Conservation (phyloP, 148 eudicot species). For the Silene uniflora region DNA sequence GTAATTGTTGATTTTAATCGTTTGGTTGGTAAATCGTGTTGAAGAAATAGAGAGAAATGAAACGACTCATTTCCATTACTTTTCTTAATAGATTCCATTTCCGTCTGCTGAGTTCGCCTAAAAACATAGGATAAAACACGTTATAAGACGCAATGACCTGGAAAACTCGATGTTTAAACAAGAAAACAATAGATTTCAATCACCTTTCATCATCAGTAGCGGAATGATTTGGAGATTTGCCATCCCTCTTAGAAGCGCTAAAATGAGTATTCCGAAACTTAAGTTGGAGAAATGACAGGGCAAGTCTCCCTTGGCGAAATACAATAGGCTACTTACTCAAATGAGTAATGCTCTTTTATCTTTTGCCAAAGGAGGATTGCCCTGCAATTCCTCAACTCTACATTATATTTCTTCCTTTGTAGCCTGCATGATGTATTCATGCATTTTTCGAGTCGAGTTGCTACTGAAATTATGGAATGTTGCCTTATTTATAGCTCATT, state of each 20-base stretch:
- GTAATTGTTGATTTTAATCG: too few species aligned
- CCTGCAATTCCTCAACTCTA: constrained; percentile 15
- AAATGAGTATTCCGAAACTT: too few species aligned
- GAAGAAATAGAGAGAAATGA: not conserved
- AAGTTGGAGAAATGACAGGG: constrained; percentile 15
- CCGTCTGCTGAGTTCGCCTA: too few species aligned
- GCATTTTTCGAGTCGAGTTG: constrained; percentile 5
- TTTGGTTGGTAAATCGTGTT: too few species aligned
- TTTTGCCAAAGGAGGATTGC: constrained; percentile 11
- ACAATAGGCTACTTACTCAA: not conserved
- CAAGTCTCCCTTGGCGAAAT: constrained; percentile 19
- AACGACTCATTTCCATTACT: too few species aligned
- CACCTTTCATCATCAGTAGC: not conserved
- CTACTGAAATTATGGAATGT: not conserved
- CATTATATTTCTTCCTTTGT: not conserved
- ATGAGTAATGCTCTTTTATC: not conserved
- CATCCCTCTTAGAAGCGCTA: too few species aligned
- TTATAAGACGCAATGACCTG: too few species aligned
- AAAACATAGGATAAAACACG: too few species aligned
- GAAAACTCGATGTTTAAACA: not conserved
- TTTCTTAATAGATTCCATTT: too few species aligned
- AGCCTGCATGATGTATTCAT: not conserved
- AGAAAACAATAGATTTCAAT: not conserved
- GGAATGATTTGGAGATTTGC: too few species aligned
- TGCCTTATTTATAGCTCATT: constrained; percentile 1